phyloP scores from a whole-genome alignment of 805 yeast genomes.

The Teunomyces panamensis region DNA sequence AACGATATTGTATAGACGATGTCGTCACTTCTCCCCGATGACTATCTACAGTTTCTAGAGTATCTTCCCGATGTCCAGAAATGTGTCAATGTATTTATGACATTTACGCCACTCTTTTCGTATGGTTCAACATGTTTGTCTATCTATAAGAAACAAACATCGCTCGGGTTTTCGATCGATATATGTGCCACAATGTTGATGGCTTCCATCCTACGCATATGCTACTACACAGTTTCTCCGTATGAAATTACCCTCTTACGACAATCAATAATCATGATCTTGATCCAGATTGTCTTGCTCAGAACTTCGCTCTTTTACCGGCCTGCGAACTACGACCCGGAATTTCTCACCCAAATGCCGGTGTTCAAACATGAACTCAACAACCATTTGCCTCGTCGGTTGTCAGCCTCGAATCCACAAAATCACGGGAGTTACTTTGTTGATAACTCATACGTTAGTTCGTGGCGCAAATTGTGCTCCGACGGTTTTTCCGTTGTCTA shows the following conservation, averaged over 20 bases:
- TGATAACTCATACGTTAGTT: slow-evolving; percentile 1
- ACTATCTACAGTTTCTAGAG: slow-evolving; percentile 21
- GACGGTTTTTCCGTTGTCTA: slow-evolving; percentile 8
- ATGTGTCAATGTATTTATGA: slow-evolving; percentile 61
- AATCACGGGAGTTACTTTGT: slow-evolving; percentile 16
- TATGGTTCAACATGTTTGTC: slow-evolving; percentile 80
- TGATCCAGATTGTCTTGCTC: slow-evolving; percentile 65
- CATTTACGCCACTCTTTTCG: slow-evolving; percentile 81
- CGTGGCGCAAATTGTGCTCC: slow-evolving; percentile 2
- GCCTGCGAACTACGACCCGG: slow-evolving; percentile 35
- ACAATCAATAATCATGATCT: slow-evolving; percentile 83
- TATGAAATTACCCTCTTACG: slow-evolving; percentile 75
- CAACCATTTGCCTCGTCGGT: slow-evolving; percentile 16
- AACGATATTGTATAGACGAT: not conserved
- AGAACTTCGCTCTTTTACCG: slow-evolving; percentile 61
- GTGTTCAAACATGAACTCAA: slow-evolving; percentile 22
- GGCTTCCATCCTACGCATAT: slow-evolving; percentile 68
- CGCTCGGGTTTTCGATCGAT: slow-evolving; percentile 85
- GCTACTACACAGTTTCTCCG: slow-evolving; percentile 75
- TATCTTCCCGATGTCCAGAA: slow-evolving; percentile 43
- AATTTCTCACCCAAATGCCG: slow-evolving; percentile 27
- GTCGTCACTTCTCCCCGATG: slow-evolving; percentile 14
- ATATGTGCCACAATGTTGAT: slow-evolving; percentile 89
- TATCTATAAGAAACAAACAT: slow-evolving; percentile 59
- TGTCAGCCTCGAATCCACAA: slow-evolving; percentile 9